These are phyloP conservation scores for Sporothrix sp. DNA, from an alignment of 2,329 filamentous ascomycete species.

Conservation along the genomic window DNA sequence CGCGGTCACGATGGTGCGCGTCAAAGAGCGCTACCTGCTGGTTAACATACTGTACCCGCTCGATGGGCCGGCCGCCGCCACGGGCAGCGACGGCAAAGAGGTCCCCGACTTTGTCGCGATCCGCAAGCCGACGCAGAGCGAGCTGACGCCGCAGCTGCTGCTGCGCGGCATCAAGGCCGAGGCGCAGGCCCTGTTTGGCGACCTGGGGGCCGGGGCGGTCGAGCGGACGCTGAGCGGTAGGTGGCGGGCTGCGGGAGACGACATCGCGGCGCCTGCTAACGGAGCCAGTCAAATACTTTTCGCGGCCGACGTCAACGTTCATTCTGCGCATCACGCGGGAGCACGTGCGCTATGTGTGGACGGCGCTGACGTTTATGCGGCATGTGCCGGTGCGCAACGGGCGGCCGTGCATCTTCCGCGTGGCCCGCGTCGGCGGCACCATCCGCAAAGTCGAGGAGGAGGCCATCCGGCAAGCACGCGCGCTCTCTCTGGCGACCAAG, in stretches of 20 bases:
- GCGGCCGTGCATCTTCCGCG: conserved; percentile 65
- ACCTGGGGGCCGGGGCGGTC: conserved; percentile 73
- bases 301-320: conserved; percentile 82
- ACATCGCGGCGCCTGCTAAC: not conserved
- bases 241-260: conserved; percentile 17
- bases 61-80: conserved; percentile 32
- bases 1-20: conserved; percentile 66
- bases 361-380: conserved; percentile 72
- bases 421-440: conserved; percentile 82
- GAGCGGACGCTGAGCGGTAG: conserved; percentile 59
- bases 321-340: conserved; percentile 77
- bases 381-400: conserved; percentile 52
- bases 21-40: conserved; percentile 94
- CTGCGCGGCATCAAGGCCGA: conserved; percentile 60
- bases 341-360: conserved; percentile 83
- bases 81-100: conserved; percentile 2
- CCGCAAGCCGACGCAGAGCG: conserved; percentile 67
- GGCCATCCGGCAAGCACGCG: conserved; percentile 67
- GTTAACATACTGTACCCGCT: conserved; percentile 82
- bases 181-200: conserved; percentile 68
- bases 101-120: conserved; percentile 58
- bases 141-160: conserved; percentile 56
- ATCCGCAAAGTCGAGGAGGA: conserved; percentile 89
- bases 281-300: conserved; percentile 76
- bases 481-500: conserved; percentile 58